These are phyloP conservation scores for Phytopythium mirpurense DNA, from an alignment of 352 stramenopile genomes.

Conservation along the genomic window DNA sequence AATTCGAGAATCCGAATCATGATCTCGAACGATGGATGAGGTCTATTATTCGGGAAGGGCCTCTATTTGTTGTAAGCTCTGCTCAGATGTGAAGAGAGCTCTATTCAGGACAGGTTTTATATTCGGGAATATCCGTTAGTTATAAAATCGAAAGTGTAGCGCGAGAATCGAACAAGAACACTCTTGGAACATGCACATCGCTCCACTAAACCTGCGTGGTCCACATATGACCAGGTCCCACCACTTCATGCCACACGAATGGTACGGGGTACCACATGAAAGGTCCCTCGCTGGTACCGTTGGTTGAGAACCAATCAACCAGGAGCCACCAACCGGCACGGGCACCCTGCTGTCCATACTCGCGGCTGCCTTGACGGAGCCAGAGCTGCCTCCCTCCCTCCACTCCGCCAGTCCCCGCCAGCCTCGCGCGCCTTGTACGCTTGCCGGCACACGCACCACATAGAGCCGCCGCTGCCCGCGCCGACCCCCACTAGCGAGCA, in stretches of 20 bases:
- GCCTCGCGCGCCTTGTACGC: neutral
- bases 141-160: no score
- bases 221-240: neutral
- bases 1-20: no score
- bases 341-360: neutral
- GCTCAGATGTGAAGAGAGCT: no score
- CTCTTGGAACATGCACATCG: no score
- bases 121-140: no score
- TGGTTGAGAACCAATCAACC: constrained; percentile 4
- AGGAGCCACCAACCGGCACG: constrained; percentile 1
- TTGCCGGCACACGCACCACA: neutral
- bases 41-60: no score
- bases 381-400: no score
- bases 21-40: no score
- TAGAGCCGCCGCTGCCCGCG: neutral
- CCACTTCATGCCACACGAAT: neutral
- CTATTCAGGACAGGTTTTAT: no score
- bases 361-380: neutral
- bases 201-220: neutral
- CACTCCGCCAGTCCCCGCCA: neutral
- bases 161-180: no score
- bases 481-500: constrained; percentile 29
- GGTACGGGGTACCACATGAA: neutral
- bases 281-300: neutral
- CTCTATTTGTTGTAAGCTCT: neutral